Conservation (phyloP, 2,329 filamentous ascomycete species). For the Scedosporium minutisporum region DNA sequence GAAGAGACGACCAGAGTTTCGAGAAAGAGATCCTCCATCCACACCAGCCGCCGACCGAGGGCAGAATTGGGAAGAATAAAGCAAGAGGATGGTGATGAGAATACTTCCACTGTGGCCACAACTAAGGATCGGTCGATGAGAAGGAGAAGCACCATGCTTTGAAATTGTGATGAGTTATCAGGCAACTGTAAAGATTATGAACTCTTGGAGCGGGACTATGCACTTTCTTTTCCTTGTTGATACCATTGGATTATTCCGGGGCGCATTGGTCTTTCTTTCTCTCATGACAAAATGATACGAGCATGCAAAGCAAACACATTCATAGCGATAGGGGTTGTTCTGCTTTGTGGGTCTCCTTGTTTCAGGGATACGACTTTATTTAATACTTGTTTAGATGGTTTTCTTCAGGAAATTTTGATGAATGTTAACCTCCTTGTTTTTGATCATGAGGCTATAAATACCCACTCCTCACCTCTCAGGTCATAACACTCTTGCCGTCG, state of each 20-base stretch:
- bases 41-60: conserved; percentile 16
- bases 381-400: conserved; percentile 7
- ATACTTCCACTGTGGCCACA: conserved; percentile 3
- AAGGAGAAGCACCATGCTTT: conserved; percentile 52
- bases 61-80: conserved; percentile 18
- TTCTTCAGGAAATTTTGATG: conserved; percentile 1
- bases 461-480: background rate
- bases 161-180: conserved; percentile 19
- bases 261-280: background rate
- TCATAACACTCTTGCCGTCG: background rate
- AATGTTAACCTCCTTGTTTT: conserved; percentile 4
- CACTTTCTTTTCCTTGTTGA: conserved; percentile 1
- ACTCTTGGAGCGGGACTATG: background rate
- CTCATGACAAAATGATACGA: conserved; percentile 1
- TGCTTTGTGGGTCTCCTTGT: background rate
- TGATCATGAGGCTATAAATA: background rate
- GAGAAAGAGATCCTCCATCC: conserved; percentile 34
- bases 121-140: conserved; percentile 23
- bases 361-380: background rate
- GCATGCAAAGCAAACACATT: background rate
- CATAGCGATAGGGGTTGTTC: conserved; percentile 4
- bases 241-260: background rate
- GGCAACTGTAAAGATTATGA: background rate
- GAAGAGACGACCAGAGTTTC: conserved; percentile 12
- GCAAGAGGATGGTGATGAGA: conserved; percentile 21